Evolutionary conservation across 2,329 filamentous ascomycete species (phyloP).

Genomic region (Hirsutella minnesotensis): DNA sequence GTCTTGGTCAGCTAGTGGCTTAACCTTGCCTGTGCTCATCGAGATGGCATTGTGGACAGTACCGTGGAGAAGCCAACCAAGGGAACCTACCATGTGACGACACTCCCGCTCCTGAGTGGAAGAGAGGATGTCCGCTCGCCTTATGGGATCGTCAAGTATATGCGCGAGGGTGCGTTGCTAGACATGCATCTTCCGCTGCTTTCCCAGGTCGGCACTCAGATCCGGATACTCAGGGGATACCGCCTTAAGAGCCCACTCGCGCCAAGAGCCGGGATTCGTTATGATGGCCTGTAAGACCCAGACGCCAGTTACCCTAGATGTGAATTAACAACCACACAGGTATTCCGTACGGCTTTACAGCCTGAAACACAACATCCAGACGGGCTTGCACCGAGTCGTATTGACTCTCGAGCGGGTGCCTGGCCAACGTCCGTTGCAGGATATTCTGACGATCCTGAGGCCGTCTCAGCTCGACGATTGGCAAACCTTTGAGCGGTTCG

Average conservation of each 20-base stretch:
- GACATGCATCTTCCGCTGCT: conserved; percentile 39
- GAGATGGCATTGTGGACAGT: conserved; percentile 40
- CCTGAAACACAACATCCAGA: conserved; percentile 25
- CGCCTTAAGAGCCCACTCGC: conserved; percentile 37
- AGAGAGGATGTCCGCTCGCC: conserved; percentile 28
- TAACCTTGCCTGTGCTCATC: conserved; percentile 41
- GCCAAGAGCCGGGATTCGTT: conserved; percentile 39
- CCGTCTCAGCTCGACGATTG: conserved; percentile 47
- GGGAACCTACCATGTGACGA: conserved; percentile 31
- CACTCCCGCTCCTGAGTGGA: conserved; percentile 40
- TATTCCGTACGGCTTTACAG: conserved; percentile 38
- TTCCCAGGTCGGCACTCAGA: conserved; percentile 32
- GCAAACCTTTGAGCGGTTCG: conserved; percentile 34
- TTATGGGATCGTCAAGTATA: conserved; percentile 27
- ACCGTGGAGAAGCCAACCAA: conserved; percentile 31
- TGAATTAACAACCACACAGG: conserved; percentile 16
- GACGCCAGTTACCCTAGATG: background rate
- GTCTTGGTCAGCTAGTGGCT: conserved; percentile 41
- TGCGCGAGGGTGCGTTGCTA: conserved; percentile 26
- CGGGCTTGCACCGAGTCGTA: conserved; percentile 29
- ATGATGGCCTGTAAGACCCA: conserved; percentile 41
- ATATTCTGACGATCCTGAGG: conserved; percentile 31
- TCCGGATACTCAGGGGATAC: conserved; percentile 41
- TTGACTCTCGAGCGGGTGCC: conserved; percentile 33
- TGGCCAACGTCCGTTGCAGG: conserved; percentile 28